Evolutionary conservation across 495 filamentous ascomycete species (phyloP), one percentile per base, ranked within the genome.

Genomic region (Aspergillus steynii): DNA sequence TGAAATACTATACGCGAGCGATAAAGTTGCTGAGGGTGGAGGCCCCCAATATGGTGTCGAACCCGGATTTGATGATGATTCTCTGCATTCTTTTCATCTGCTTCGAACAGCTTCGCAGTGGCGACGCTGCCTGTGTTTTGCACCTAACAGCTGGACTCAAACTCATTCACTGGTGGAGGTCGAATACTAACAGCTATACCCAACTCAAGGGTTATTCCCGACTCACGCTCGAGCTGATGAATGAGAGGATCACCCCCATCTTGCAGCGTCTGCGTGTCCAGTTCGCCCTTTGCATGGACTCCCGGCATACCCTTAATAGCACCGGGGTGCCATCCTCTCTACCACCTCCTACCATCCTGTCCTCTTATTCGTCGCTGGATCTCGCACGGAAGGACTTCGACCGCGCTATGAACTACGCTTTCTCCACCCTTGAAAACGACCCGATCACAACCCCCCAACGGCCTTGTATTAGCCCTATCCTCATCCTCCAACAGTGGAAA

Each of bases 21-120:
- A 42, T 42, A 12, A 42, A 42, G 37, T 42, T 12, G 37, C 37
- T 42, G 9, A 8, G 37, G 1, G 9, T 42, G 9, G 37, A 42
- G 14, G 1, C 37, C 14, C 37, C 9, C 1, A 42, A 42, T 14
- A 42, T 42, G 37, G 37, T 10, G 9, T 42, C 37, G 37, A 42
- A 42, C 12, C 37, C 37, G 9, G 37, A 42, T 15, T 7, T 42
- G 37, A 42, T 12, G 6, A 26, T 65, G 53, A 42, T 26, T 14
- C 37, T 65, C 1, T 65, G 62, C n/a, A 55, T 65, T 10, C 50
- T 65, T 4, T 65, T 65, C 12, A 53, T 65, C 15, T 65, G 62
- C 29, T 65, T 65, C 25, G 62, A 65, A 31, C 62, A 65, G 37
- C 58, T 65, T 20, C 54, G 58, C 51, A 65, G 29, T 15, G 58